Base-by-base conservation (phyloP, 208 protist genomes). In the Trypanosoma rangeli region DNA sequence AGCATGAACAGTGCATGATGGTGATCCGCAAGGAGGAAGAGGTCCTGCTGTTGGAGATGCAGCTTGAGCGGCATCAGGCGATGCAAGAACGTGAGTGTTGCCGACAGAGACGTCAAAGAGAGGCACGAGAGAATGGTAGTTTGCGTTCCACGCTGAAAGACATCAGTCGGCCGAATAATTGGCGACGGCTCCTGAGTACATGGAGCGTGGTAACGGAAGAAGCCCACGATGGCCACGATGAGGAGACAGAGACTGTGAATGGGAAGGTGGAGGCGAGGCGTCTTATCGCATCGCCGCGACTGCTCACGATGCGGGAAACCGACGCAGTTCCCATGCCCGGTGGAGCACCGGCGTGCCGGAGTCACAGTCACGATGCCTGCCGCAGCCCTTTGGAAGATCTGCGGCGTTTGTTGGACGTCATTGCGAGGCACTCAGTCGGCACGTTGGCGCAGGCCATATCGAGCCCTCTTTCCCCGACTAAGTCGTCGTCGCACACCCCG, bases 1-100 rank as follows among this genome's bases (percentile, higher is more conserved):
- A 68, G 31, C 71, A 76, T 29, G 71, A 76, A 16, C 31, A 22
- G 13, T 24, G 16, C 22, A 76, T 76, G 71, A 16, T 55, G n/a
- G 37, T 1, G 37, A 22, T 76, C 16, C 28, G 44, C 24, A 66
- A 54, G 48, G 64, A 76, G 18, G 71, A 76, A 28, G 49, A 63
- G 39, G 24, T 28, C 1, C 20, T 66, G 57, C 56, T 44, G 15
- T 48, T 70, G 1, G 39, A 53, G 13, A 24, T 50, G 31, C 28
- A 64, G 26, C 26, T 70, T 0, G 3, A 58, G n/a, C 52, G 42
- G 24, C 71, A 66, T 44, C 22, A 70, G 37, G 54, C 26, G 1
- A 46, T 75, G 15, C 70, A 68, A n/a, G 46, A 75, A 15, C 55
- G 63, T 3, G 54, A 68, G 54, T 39, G 39, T n/a, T 29, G 39